phyloP scores from a whole-genome alignment of 768 basidiomycete species.

The Chalciporus piperatus region DNA sequence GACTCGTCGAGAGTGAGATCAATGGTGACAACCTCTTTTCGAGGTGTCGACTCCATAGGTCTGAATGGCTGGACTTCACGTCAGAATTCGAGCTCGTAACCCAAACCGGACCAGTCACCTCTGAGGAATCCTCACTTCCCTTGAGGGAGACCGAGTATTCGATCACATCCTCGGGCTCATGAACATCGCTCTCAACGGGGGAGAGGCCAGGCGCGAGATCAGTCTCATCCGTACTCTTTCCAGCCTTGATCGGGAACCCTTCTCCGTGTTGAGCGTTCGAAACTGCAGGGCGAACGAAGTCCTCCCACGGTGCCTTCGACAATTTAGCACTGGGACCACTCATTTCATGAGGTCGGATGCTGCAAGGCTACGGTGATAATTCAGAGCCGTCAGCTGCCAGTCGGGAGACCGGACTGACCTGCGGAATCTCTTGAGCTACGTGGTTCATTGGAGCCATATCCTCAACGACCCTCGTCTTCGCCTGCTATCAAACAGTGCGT shows the following conservation, averaged over 20 bases:
- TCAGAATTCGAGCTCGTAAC: background rate
- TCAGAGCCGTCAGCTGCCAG: background rate
- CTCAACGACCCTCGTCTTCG: background rate
- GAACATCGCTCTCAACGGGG: background rate
- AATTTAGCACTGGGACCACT: conserved; percentile 13
- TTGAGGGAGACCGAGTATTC: conserved; percentile 4
- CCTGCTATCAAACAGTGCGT: conserved; percentile 2
- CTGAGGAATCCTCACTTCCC: background rate
- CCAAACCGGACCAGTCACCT: conserved; percentile 9
- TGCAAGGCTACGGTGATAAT: conserved; percentile 3
- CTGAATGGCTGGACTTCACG: conserved; percentile 9
- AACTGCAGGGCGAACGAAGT: conserved; percentile 10
- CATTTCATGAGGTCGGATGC: background rate
- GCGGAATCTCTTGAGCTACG: background rate
- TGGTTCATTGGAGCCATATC: background rate
- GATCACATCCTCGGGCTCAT: background rate
- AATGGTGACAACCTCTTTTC: conserved; percentile 34
- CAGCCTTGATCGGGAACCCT: background rate
- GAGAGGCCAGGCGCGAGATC: background rate
- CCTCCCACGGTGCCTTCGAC: conserved; percentile 33
- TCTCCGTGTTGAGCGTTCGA: background rate
- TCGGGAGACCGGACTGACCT: conserved; percentile 14
- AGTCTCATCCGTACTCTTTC: background rate
- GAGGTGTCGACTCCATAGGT: conserved; percentile 13
- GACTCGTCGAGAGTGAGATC: conserved; percentile 42